Percentiles rank a stretch among this genome's conserved stretches.
phyloP scores from a whole-genome alignment of 305 asterid genomes.

The Fraxinus albicans region DNA sequence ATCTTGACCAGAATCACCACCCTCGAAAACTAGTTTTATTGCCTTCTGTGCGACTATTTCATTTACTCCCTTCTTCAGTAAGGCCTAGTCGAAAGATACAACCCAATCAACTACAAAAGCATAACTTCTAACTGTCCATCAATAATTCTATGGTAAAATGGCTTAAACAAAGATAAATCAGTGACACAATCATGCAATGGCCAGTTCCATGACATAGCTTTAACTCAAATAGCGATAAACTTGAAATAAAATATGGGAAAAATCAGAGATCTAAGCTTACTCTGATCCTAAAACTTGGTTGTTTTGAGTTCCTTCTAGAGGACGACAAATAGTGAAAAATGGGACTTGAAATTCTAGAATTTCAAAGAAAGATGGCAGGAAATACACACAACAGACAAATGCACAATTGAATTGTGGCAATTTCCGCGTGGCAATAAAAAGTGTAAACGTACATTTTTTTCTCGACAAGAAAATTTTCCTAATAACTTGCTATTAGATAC shows the following conservation, averaged over 20 bases:
- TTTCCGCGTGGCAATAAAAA: neutral
- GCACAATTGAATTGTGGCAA: neutral
- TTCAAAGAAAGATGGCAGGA: neutral
- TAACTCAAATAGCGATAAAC: neutral
- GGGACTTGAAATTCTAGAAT: neutral
- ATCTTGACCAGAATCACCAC: constrained; percentile 37
- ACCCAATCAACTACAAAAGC: constrained; percentile 8
- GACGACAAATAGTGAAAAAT: neutral
- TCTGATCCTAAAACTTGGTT: neutral
- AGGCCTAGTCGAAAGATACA: constrained; percentile 42
- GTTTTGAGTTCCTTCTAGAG: neutral
- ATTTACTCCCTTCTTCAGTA: constrained; percentile 65
- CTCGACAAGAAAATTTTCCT: neutral
- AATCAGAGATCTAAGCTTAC: neutral
- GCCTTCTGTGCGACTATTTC: constrained; percentile 63
- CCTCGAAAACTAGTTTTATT: constrained; percentile 54
- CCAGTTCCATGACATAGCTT: neutral
- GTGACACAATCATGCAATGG: neutral
- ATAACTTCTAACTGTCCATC: neutral
- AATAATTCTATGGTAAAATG: constrained; percentile 2
- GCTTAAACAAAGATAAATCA: neutral
- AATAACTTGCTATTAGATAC: neutral
- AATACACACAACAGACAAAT: neutral
- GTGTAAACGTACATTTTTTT: neutral
- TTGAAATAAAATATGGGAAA: neutral